Conservation (phyloP, 768 basidiomycete genomes). For the Trametes sanguinea region DNA sequence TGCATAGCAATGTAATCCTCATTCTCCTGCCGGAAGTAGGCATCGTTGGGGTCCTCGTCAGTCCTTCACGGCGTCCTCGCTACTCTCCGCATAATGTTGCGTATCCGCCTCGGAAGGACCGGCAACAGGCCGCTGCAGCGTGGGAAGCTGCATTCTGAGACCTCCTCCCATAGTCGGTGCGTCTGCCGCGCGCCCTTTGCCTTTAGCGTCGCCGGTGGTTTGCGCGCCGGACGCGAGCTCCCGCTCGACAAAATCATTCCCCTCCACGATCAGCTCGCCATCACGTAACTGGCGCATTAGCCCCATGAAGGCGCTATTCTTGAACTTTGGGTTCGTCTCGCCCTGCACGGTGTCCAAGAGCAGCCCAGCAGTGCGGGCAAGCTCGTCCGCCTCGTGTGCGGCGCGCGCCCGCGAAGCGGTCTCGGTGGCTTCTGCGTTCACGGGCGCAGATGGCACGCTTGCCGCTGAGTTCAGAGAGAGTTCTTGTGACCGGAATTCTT, state of each 20-base stretch:
- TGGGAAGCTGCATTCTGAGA: conserved; percentile 11
- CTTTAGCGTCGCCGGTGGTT: conserved; percentile 52
- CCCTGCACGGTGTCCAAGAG: conserved; percentile 75
- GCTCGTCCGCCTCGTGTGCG: conserved; percentile 58
- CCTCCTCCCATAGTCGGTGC: background rate
- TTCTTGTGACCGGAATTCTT: conserved; percentile 63
- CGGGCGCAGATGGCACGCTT: background rate
- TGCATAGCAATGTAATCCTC: conserved; percentile 34
- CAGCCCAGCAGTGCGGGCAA: conserved; percentile 77
- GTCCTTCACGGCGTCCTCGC: conserved; percentile 1
- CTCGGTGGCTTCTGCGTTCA: conserved; percentile 6
- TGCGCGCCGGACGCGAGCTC: conserved; percentile 27
- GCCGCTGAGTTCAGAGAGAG: conserved; percentile 24
- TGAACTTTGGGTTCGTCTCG: conserved; percentile 82
- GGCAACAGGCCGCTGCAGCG: conserved; percentile 12
- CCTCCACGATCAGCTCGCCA: conserved; percentile 74
- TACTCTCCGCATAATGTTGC: background rate
- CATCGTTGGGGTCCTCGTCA: conserved; percentile 26
- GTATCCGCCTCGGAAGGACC: background rate
- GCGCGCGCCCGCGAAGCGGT: conserved; percentile 13
- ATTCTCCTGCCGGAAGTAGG: conserved; percentile 37
- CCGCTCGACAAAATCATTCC: conserved; percentile 72
- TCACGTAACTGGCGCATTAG: conserved; percentile 87
- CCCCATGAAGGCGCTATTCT: conserved; percentile 79
- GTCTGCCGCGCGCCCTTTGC: conserved; percentile 52